Evolutionary conservation across 108 stramenopile genomes (phyloP).

Genomic region (Cyclotella atomus): DNA sequence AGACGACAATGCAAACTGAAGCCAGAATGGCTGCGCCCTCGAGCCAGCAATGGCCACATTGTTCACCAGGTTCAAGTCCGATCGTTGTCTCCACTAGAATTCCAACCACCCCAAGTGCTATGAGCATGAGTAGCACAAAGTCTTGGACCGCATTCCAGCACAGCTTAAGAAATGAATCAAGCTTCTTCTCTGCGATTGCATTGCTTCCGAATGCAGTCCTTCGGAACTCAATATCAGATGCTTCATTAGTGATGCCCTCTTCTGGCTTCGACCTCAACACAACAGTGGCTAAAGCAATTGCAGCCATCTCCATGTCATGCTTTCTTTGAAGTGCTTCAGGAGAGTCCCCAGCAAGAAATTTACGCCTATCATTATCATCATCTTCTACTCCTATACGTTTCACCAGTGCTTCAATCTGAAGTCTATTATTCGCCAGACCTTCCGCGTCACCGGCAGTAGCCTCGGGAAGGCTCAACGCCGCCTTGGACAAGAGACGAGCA

Average conservation of each 20-base stretch:
- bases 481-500: slow-evolving; percentile 66
- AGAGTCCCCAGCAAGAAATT: slow-evolving; percentile 30
- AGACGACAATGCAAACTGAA: slow-evolving; percentile 88
- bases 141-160: slow-evolving; percentile 95
- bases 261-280: slow-evolving; percentile 72
- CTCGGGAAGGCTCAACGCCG: slow-evolving; percentile 33
- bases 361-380: slow-evolving; percentile 35
- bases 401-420: slow-evolving; percentile 61
- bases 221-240: slow-evolving; percentile 67
- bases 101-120: slow-evolving; percentile 85
- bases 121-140: slow-evolving; percentile 92
- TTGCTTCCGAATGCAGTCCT: slow-evolving; percentile 74
- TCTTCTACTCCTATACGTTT: slow-evolving; percentile 53
- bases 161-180: slow-evolving; percentile 77
- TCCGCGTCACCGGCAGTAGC: slow-evolving; percentile 14
- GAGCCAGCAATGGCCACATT: slow-evolving; percentile 86
- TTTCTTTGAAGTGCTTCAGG: slow-evolving; percentile 40
- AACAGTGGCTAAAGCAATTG: slow-evolving; percentile 67
- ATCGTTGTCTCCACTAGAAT: slow-evolving; percentile 78
- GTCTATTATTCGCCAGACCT: slow-evolving; percentile 15
- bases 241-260: slow-evolving; percentile 57
- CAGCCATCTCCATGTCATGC: slow-evolving; percentile 71
- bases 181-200: slow-evolving; percentile 71
- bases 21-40: slow-evolving; percentile 93
- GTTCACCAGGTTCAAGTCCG: slow-evolving; percentile 64